These are phyloP conservation scores for Malus hybrid DNA, from an alignment of 331 rosid species.

Conservation along the genomic window DNA sequence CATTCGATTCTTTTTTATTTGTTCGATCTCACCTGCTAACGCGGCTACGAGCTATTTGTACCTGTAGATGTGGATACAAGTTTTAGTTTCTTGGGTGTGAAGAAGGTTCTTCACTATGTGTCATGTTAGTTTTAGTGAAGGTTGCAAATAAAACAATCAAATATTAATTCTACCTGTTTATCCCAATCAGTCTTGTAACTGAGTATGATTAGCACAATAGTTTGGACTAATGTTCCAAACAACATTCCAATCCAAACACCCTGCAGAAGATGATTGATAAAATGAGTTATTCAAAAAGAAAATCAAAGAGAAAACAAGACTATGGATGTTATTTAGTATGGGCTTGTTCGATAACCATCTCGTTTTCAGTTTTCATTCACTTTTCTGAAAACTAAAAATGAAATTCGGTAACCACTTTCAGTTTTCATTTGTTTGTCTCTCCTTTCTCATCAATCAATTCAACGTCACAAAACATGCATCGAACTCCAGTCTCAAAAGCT, in stretches of 20 bases:
- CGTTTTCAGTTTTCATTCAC: too few species aligned
- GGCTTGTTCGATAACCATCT: too few species aligned
- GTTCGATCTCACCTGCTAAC: neutral
- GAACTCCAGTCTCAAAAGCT: too few species aligned
- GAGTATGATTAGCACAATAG: slow-evolving; percentile 28
- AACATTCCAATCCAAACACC: slow-evolving; percentile 65
- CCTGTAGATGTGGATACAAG: slow-evolving; percentile 1
- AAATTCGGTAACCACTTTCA: too few species aligned
- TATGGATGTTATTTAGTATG: too few species aligned
- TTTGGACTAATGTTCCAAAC: slow-evolving; percentile 47
- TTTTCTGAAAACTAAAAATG: too few species aligned
- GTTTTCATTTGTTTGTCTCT: too few species aligned
- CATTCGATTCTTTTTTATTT: neutral
- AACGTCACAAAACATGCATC: too few species aligned
- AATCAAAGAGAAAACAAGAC: neutral
- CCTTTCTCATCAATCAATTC: too few species aligned
- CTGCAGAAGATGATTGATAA: slow-evolving; percentile 9
- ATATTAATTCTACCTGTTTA: slow-evolving; percentile 30
- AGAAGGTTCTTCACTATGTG: too few species aligned
- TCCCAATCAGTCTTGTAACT: slow-evolving; percentile 54
- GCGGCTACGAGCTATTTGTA: slow-evolving; percentile 6
- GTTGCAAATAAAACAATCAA: neutral
- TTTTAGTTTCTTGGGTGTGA: neutral
- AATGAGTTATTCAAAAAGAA: neutral
- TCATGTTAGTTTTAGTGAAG: neutral